Conservation (phyloP, 2,329 filamentous ascomycete species). For the Exophiala dermatitidis region DNA sequence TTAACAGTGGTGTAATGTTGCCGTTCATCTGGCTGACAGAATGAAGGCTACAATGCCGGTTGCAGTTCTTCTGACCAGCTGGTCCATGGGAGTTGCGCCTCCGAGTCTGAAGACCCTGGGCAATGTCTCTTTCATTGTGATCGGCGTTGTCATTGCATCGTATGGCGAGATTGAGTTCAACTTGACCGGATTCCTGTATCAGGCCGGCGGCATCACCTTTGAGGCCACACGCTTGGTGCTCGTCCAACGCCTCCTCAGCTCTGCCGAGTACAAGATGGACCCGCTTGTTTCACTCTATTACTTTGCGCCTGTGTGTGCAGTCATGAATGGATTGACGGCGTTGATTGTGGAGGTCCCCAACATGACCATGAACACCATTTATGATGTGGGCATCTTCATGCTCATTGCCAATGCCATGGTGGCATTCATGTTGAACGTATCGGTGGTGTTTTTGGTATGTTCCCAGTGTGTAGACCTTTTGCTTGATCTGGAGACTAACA, state of each 20-base stretch:
- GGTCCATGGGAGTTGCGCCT: conserved; percentile 75
- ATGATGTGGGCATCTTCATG: conserved; percentile 57
- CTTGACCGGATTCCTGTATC: conserved; percentile 51
- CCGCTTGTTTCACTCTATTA: conserved; percentile 84
- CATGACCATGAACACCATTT: conserved; percentile 60
- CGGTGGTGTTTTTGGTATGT: conserved; percentile 76
- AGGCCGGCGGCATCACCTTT: conserved; percentile 68
- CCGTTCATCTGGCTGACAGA: too few relatives aligned
- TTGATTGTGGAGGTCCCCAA: conserved; percentile 60
- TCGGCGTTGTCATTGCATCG: conserved; percentile 90
- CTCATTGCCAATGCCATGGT: conserved; percentile 68
- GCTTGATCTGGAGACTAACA: neutral
- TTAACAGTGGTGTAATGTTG: conserved; percentile 20
- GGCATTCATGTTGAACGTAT: conserved; percentile 74
- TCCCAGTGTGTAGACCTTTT: too few relatives aligned
- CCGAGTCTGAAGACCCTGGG: conserved; percentile 79
- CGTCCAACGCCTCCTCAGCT: conserved; percentile 74
- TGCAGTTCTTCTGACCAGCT: conserved; percentile 81
- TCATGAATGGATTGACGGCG: conserved; percentile 69
- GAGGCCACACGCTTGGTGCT: conserved; percentile 77
- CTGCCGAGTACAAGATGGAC: conserved; percentile 78
- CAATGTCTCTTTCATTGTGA: conserved; percentile 89
- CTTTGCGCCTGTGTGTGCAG: conserved; percentile 75
- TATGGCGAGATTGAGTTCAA: conserved; percentile 92
- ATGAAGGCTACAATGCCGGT: conserved; percentile 84